phyloP scores from a whole-genome alignment of 2,329 filamentous ascomycete species.

The Fusarium sp. region DNA sequence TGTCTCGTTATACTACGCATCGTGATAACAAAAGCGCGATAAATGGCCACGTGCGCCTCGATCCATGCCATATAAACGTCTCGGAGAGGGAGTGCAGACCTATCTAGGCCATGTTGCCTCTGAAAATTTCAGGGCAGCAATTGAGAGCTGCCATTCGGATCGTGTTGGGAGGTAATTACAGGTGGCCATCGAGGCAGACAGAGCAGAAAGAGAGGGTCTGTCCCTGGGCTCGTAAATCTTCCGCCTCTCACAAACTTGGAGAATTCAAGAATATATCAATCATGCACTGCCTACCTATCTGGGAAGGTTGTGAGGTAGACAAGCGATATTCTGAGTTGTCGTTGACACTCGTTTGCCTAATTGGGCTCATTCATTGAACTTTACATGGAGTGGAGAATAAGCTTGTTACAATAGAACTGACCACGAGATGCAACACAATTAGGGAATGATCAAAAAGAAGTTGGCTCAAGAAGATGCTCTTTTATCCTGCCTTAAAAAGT shows the following conservation, averaged over 20 bases:
- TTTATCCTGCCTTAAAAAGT: neutral
- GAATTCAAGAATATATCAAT: neutral
- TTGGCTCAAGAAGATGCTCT: neutral
- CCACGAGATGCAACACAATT: neutral
- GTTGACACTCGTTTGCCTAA: neutral
- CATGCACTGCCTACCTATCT: neutral
- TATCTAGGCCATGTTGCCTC: neutral
- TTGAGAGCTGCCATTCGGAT: neutral
- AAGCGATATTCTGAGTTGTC: neutral
- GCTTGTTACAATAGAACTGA: neutral
- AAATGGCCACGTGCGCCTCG: neutral
- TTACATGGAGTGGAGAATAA: neutral
- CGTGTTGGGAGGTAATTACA: neutral
- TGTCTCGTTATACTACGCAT: neutral
- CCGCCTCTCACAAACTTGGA: neutral
- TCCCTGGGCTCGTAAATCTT: neutral
- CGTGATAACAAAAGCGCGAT: neutral
- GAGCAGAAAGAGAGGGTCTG: neutral
- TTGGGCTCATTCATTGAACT: neutral
- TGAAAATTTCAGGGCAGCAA: neutral
- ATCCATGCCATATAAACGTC: neutral
- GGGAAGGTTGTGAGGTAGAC: neutral
- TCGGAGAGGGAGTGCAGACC: neutral
- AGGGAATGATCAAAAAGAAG: neutral
- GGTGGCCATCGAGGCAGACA: neutral